These are phyloP conservation scores for Taxillus chinensis DNA, from an alignment of 164 flowering plant genomes.

Conservation along the genomic window DNA sequence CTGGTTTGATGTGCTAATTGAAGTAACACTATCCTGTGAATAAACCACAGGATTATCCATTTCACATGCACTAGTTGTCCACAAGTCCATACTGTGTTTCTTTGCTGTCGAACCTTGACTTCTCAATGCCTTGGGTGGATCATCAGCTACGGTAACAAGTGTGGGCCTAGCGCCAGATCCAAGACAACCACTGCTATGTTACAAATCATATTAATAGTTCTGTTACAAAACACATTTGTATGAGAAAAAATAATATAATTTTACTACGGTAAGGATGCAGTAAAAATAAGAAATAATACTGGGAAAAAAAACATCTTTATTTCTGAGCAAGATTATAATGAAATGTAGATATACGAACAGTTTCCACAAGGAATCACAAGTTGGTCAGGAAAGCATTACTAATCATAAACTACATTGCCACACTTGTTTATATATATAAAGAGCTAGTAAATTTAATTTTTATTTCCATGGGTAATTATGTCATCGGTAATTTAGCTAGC, in stretches of 20 bases:
- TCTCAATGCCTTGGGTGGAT: slow-evolving; percentile 10
- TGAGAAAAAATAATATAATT: background rate
- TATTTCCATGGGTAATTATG: too few species aligned
- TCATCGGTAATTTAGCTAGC: too few species aligned
- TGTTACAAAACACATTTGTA: slow-evolving; percentile 12
- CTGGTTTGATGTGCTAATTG: slow-evolving; percentile 30
- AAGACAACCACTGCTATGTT: slow-evolving; percentile 55
- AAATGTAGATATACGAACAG: too few species aligned
- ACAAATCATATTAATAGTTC: slow-evolving; percentile 13
- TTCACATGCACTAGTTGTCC: slow-evolving; percentile 40
- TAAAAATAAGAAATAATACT: too few species aligned
- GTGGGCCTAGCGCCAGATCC: slow-evolving; percentile 20
- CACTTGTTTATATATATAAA: too few species aligned
- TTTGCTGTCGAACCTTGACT: slow-evolving; percentile 9
- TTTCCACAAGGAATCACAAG: too few species aligned
- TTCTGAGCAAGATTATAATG: too few species aligned
- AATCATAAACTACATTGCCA: too few species aligned
- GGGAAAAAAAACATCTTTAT: too few species aligned
- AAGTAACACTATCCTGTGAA: slow-evolving; percentile 52
- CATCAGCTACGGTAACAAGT: slow-evolving; percentile 9
- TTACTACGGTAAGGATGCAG: too few species aligned
- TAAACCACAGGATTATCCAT: slow-evolving; percentile 46
- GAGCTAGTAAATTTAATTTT: too few species aligned
- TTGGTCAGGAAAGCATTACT: too few species aligned
- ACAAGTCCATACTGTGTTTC: slow-evolving; percentile 34